A percentile compares a stretch with the other conserved stretches of the same genome.
Conservation (phyloP, 352 stramenopile genomes). For the Thraustotheca clavata region DNA sequence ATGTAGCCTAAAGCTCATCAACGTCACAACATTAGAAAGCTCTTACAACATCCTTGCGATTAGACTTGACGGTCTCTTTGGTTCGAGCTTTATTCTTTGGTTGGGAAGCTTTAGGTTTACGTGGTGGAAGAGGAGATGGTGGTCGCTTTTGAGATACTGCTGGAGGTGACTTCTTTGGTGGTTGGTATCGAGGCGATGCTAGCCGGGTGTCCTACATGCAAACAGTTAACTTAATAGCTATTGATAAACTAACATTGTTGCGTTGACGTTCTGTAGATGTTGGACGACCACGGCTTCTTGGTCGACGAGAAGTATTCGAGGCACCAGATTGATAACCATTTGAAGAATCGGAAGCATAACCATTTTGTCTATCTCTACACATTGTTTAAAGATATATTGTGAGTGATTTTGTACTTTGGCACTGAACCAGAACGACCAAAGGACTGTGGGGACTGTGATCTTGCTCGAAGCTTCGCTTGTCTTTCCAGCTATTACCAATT, state of each 20-base stretch:
- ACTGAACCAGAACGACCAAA: not conserved
- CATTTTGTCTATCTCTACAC: constrained; percentile 3
- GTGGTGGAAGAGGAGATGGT: not conserved
- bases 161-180: not conserved
- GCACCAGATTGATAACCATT: constrained; percentile 52
- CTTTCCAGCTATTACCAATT: constrained; percentile 32
- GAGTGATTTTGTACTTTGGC: not conserved
- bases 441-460: constrained; percentile 11
- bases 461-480: constrained; percentile 27
- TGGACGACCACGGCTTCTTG: constrained; percentile 27
- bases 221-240: not conserved
- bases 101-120: not conserved
- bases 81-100: not conserved
- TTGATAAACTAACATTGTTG: constrained; percentile 22
- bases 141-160: not conserved
- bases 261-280: constrained; percentile 46
- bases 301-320: constrained; percentile 43
- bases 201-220: constrained; percentile 32
- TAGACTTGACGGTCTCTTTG: not conserved
- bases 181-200: constrained; percentile 31
- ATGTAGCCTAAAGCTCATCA: not conserved
- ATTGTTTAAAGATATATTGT: not conserved
- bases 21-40: not conserved
- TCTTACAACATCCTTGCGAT: not conserved
- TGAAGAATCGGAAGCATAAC: constrained; percentile 22